A percentile compares a stretch with the other conserved stretches of the same genome.
Evolutionary conservation across 2,329 filamentous ascomycete genomes (phyloP).

Genomic region (Coniella vitis): DNA sequence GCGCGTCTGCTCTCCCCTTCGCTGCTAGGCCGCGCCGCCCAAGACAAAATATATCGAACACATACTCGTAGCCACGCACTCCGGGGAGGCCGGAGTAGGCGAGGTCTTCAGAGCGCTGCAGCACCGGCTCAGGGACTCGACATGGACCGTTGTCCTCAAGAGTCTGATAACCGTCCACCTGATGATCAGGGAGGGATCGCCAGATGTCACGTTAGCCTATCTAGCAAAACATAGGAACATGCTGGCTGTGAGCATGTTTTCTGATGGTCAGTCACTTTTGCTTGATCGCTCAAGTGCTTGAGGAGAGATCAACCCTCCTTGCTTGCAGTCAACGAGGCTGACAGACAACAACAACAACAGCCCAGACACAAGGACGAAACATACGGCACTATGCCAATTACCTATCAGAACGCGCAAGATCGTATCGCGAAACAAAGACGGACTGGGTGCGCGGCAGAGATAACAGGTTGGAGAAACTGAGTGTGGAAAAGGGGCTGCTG

Average conservation of each 20-base stretch:
- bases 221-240: constrained; percentile 76
- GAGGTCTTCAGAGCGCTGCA: constrained; percentile 93
- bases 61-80: constrained; percentile 90
- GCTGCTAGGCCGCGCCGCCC: constrained; percentile 72
- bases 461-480: constrained; percentile 74
- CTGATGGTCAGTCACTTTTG: constrained; percentile 64
- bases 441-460: constrained; percentile 86
- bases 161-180: constrained; percentile 90
- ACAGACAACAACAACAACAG: constrained; percentile 44
- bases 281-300: not conserved
- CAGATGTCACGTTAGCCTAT: constrained; percentile 80
- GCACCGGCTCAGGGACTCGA: constrained; percentile 83
- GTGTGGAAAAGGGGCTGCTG: constrained; percentile 85
- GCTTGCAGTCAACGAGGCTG: constrained; percentile 16
- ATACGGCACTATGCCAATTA: constrained; percentile 90
- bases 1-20: not conserved
- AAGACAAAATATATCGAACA: constrained; percentile 99
- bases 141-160: constrained; percentile 99
- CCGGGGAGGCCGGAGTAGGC: constrained; percentile 87
- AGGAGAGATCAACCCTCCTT: not conserved
- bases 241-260: constrained; percentile 83
- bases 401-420: constrained; percentile 71
- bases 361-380: constrained; percentile 90
- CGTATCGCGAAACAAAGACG: constrained; percentile 75
- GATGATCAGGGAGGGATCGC: constrained; percentile 93